These are phyloP conservation scores for Bolboschoenus planiculmis DNA, from an alignment of 176 grass and related monocot species.

Conservation along the genomic window DNA sequence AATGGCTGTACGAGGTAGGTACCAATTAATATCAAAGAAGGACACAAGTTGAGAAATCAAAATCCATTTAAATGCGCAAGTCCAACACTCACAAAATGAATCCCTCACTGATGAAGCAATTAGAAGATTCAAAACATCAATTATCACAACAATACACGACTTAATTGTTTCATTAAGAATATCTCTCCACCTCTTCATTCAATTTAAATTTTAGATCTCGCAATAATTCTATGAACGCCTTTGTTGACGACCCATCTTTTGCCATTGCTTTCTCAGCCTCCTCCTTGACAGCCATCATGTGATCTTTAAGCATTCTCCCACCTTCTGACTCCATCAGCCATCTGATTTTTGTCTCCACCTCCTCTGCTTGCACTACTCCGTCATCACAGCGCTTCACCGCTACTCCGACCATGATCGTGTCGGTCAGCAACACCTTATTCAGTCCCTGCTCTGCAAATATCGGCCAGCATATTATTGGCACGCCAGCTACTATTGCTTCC, in stretches of 20 bases:
- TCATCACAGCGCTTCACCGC: conserved; percentile 18
- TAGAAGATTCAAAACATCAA: background rate
- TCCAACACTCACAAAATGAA: too few relatives aligned
- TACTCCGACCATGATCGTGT: conserved; percentile 16
- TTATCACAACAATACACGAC: background rate
- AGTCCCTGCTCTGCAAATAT: conserved; percentile 51
- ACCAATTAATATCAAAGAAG: too few relatives aligned
- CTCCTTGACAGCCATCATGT: background rate
- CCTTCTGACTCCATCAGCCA: conserved; percentile 25
- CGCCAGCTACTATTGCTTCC: conserved; percentile 32
- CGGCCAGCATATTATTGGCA: conserved; percentile 47
- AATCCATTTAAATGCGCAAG: too few relatives aligned
- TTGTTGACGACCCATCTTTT: background rate
- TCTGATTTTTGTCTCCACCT: conserved; percentile 24
- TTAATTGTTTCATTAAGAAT: background rate
- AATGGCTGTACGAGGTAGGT: too few relatives aligned
- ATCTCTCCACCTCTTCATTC: background rate
- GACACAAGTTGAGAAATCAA: too few relatives aligned
- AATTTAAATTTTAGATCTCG: background rate
- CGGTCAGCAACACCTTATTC: conserved; percentile 44
- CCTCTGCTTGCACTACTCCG: conserved; percentile 18
- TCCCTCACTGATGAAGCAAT: too few relatives aligned
- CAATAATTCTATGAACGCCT: conserved; percentile 9
- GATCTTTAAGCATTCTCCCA: background rate
- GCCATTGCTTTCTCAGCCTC: background rate